Evolutionary conservation across 805 yeast genomes (phyloP).

Genomic region (Yamadazyma olivae): DNA sequence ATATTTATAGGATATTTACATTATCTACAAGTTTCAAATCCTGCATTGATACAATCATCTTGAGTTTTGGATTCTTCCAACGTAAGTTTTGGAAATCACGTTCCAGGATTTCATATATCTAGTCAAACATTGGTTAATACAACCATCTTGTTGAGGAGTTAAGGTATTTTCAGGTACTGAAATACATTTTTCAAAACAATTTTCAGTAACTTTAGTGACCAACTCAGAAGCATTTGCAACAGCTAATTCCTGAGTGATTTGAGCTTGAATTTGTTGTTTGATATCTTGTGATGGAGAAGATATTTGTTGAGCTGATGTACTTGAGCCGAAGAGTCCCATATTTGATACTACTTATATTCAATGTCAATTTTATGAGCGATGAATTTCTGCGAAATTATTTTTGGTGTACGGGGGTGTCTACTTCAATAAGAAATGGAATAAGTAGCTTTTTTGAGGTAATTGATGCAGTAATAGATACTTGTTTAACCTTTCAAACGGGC

Average conservation of each 20-base stretch:
- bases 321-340: conserved; percentile 26
- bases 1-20: no score
- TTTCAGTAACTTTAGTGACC: conserved; percentile 79
- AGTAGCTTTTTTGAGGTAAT: no score
- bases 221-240: conserved; percentile 88
- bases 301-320: conserved; percentile 11
- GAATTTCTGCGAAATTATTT: no score
- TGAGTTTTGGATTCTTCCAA: conserved; percentile 68
- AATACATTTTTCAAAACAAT: conserved; percentile 82
- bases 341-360: no score
- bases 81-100: conserved; percentile 71
- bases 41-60: no score
- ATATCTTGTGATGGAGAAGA: conserved; percentile 35
- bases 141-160: conserved; percentile 52
- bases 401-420: no score
- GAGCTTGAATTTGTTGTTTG: conserved; percentile 63
- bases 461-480: no score
- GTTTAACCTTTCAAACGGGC: no score
- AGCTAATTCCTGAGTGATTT: conserved; percentile 79
- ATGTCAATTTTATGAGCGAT: no score
- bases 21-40: no score
- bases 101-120: conserved; percentile 94
- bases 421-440: no score
- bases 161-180: conserved; percentile 53
- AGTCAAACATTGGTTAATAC: conserved; percentile 75